These are phyloP conservation scores for Hymenoscyphus scutula DNA, from an alignment of 2,329 filamentous ascomycete species.

Conservation along the genomic window DNA sequence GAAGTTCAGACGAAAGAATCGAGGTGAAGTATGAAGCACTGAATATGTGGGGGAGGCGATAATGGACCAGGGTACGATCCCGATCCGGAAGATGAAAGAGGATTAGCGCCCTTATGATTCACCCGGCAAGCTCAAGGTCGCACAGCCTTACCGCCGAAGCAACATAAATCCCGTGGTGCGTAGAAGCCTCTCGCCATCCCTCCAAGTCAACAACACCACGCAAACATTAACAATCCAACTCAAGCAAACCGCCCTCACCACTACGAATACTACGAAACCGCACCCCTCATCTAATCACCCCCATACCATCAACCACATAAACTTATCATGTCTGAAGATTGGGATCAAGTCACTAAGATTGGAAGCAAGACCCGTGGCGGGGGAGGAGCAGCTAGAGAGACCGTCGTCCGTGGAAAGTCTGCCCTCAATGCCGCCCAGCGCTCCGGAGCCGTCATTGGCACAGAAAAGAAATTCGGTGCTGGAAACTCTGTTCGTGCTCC, in stretches of 20 bases:
- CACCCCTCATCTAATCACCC: not conserved
- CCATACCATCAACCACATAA: not conserved
- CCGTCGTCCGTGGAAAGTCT: constrained; percentile 78
- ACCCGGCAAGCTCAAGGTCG: constrained; percentile 19
- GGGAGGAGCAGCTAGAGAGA: constrained; percentile 74
- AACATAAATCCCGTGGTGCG: not conserved
- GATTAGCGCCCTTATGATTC: constrained; percentile 23
- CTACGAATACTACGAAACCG: not conserved
- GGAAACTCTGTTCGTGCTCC: constrained; percentile 71
- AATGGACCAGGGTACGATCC: constrained; percentile 16
- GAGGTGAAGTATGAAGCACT: not conserved
- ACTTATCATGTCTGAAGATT: constrained; percentile 54
- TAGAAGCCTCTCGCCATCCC: constrained; percentile 13
- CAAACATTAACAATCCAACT: constrained; percentile 6
- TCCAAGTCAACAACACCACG: constrained; percentile 14
- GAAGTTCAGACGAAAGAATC: constrained; percentile 3
- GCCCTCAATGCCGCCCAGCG: constrained; percentile 89
- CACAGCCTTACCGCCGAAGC: constrained; percentile 14
- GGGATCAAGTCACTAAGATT: constrained; percentile 90
- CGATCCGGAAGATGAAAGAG: too few relatives aligned
- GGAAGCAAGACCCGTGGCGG: constrained; percentile 76
- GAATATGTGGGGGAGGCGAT: constrained; percentile 8
- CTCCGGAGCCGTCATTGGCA: constrained; percentile 69
- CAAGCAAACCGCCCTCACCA: not conserved
- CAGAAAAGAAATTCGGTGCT: constrained; percentile 86